These are phyloP conservation scores for Sparassis latifolia DNA, from an alignment of 1,284 basidiomycete genomes.

Conservation along the genomic window DNA sequence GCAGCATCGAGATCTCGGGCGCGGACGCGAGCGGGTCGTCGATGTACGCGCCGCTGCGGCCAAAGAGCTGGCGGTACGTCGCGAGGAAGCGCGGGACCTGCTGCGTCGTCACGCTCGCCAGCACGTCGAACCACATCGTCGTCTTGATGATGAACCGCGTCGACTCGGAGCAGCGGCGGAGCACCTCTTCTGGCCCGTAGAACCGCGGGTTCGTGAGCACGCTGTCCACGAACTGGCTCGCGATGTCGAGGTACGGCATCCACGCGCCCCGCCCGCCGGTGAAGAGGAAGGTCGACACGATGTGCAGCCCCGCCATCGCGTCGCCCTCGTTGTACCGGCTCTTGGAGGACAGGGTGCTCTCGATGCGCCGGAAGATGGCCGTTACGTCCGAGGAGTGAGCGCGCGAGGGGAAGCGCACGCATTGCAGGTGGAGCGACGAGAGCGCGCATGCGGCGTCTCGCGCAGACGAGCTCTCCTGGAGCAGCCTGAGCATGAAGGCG, in stretches of 20 bases:
- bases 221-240: slow-evolving; percentile 43
- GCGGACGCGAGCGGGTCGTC: slow-evolving; percentile 20
- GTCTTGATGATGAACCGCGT: slow-evolving; percentile 71
- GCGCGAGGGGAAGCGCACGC: slow-evolving; percentile 20
- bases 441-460: slow-evolving; percentile 54
- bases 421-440: slow-evolving; percentile 42
- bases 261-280: slow-evolving; percentile 64
- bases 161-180: slow-evolving; percentile 39
- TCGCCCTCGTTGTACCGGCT: slow-evolving; percentile 43
- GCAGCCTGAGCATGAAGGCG: slow-evolving; percentile 39
- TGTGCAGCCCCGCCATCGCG: slow-evolving; percentile 70
- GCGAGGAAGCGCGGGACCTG: slow-evolving; percentile 49
- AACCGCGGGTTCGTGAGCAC: slow-evolving; percentile 34
- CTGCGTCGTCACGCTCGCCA: slow-evolving; percentile 65
- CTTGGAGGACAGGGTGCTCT: slow-evolving; percentile 23
- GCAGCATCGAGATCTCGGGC: slow-evolving; percentile 57
- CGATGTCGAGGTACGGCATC: slow-evolving; percentile 57
- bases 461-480: slow-evolving; percentile 33
- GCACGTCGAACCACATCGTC: slow-evolving; percentile 80
- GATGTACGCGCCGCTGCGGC: slow-evolving; percentile 34
- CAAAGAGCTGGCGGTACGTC: slow-evolving; percentile 53
- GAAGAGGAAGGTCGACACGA: slow-evolving; percentile 70
- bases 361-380: slow-evolving; percentile 28
- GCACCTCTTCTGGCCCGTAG: slow-evolving; percentile 37
- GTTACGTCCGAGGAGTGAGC: slow-evolving; percentile 13